These are phyloP conservation scores for Arachnopeziza araneosa DNA, from an alignment of 2,329 filamentous ascomycete species.

Conservation along the genomic window DNA sequence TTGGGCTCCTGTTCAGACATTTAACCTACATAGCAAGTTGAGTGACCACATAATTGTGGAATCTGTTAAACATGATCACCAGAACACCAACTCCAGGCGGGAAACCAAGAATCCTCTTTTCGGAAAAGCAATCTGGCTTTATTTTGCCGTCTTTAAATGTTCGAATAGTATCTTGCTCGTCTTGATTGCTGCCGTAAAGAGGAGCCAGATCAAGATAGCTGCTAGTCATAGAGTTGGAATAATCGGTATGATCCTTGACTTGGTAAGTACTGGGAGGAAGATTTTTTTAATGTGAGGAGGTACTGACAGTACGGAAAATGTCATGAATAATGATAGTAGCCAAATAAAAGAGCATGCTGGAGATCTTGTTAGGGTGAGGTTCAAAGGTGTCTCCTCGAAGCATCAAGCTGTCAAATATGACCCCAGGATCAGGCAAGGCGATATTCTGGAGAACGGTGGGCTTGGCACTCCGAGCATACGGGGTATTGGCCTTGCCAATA, in stretches of 20 bases:
- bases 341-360: conserved; percentile 69
- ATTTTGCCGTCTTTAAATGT: conserved; percentile 66
- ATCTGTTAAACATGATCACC: conserved; percentile 68
- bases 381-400: conserved; percentile 44
- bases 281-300: not conserved
- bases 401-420: conserved; percentile 60
- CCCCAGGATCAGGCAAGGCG: conserved; percentile 56
- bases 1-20: not conserved
- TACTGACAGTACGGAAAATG: conserved; percentile 51
- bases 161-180: conserved; percentile 44
- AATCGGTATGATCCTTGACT: conserved; percentile 48
- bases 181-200: conserved; percentile 60
- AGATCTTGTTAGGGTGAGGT: conserved; percentile 66
- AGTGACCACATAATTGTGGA: conserved; percentile 76
- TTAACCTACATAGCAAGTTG: conserved; percentile 55
- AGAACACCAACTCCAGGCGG: conserved; percentile 68
- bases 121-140: conserved; percentile 68
- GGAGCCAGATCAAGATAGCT: conserved; percentile 72
- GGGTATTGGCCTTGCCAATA: conserved; percentile 61
- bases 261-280: conserved; percentile 2
- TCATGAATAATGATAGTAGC: conserved; percentile 65
- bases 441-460: conserved; percentile 57
- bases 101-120: conserved; percentile 63
- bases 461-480: conserved; percentile 60
- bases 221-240: conserved; percentile 59